phyloP scores from a whole-genome alignment of 1,139 yeast species.

The Blastobotrys apis region DNA sequence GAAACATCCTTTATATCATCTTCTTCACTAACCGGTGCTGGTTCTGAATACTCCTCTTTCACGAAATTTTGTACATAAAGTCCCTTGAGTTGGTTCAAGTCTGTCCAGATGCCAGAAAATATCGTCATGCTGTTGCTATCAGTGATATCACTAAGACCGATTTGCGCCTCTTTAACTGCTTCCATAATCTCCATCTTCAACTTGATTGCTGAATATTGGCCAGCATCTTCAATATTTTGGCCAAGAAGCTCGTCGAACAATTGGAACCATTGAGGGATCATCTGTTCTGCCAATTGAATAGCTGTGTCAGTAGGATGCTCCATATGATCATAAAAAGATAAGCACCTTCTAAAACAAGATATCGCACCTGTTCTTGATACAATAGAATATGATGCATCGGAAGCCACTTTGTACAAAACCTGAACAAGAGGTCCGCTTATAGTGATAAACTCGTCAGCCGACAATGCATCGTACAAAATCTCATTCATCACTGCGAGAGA shows the following conservation, averaged over 20 bases:
- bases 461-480: conserved; percentile 75
- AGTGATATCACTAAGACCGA: conserved; percentile 20
- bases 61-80: conserved; percentile 12
- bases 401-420: conserved; percentile 24
- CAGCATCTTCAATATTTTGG: conserved; percentile 16
- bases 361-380: conserved; percentile 27
- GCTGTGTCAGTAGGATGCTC: conserved; percentile 23
- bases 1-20: conserved; percentile 13
- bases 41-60: conserved; percentile 9
- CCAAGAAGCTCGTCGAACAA: conserved; percentile 23
- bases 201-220: conserved; percentile 10
- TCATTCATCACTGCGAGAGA: conserved; percentile 71
- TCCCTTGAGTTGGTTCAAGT: conserved; percentile 8
- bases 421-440: conserved; percentile 43
- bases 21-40: conserved; percentile 7
- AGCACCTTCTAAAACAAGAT: conserved; percentile 32
- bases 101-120: conserved; percentile 14
- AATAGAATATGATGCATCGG: conserved; percentile 16
- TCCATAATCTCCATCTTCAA: conserved; percentile 13
- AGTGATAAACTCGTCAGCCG: conserved; percentile 82
- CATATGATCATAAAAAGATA: conserved; percentile 26
- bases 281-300: conserved; percentile 24
- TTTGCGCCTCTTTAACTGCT: conserved; percentile 18
- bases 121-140: conserved; percentile 8
- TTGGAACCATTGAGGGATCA: conserved; percentile 30